Base-by-base conservation (phyloP, 1,284 basidiomycete species). In the Tilletiaria anomala region DNA sequence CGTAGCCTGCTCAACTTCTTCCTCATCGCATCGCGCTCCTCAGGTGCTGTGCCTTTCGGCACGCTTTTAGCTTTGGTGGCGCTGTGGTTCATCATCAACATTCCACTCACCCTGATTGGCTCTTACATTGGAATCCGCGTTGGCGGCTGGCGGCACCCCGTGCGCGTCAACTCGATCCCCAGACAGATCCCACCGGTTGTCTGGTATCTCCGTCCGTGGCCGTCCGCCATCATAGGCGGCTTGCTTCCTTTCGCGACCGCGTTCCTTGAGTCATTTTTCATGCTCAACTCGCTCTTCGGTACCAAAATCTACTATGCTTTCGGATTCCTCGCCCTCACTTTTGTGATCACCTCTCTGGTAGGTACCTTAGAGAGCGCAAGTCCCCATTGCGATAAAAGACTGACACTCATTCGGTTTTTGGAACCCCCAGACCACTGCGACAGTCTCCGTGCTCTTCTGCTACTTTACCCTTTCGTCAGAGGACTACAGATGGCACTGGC, bases 401-500 rank as follows among this genome's bases (percentile, higher is more conserved):
- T 36, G 20, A 32, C n/a, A n/a, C n/a, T n/a, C n/a, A n/a, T 16
- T 11, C 2, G 12, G 1, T 10, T 29, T 33, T n/a, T 12, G 21
- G 24, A 14, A n/a, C n/a, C 33, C 18, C 15, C 35, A 44, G 19
- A 65, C 60, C 2, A 54, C 58, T 0, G 60, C 62, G 1, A 63
- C 60, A 2, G 60, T 65, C 19, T 50, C 54, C 6, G 56, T 62
- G 40, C 49, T 55, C 15, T 56, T 54, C 18, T 43, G 53, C 52
- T 69, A 97, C 72, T 94, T 94, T 68, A 75, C 80, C 44, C 76
- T 97, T 12, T 96, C 89, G 53, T 82, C 86, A 8, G 91, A 96
- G 68, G 89, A 97, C 61, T 96, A 94, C 70, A 74, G 85, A 50
- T 97, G 89, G 89, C 89, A 97, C 51, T 96, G 91, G 89, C 77